Conservation (phyloP, 2,329 filamentous ascomycete genomes). For the Reticulascus tulasneorum region DNA sequence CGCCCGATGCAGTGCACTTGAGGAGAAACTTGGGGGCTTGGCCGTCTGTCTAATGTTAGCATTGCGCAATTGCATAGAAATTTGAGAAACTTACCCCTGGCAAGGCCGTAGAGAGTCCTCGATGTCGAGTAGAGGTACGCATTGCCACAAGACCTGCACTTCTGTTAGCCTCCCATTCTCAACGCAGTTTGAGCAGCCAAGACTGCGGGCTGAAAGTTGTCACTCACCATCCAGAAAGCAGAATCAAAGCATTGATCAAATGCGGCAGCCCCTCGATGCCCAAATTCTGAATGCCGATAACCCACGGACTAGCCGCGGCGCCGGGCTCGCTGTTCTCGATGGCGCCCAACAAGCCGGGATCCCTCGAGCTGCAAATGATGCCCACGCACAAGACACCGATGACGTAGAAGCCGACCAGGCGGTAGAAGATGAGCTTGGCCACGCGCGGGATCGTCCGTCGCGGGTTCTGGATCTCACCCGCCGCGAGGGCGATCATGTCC, state of each 20-base stretch:
- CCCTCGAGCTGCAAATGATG: constrained; percentile 55
- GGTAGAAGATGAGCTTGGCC: constrained; percentile 71
- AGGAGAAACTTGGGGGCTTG: constrained; percentile 40
- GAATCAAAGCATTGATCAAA: constrained; percentile 50
- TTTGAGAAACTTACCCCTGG: constrained; percentile 23
- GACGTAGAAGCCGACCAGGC: constrained; percentile 69
- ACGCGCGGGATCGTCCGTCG: constrained; percentile 62
- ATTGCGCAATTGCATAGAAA: background rate
- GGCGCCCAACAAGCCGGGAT: constrained; percentile 48
- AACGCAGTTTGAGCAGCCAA: too few species aligned
- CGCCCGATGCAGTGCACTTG: constrained; percentile 36
- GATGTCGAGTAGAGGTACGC: constrained; percentile 50
- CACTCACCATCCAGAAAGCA: constrained; percentile 19
- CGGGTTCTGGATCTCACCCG: constrained; percentile 61
- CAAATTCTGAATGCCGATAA: constrained; percentile 51
- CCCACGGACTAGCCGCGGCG: constrained; percentile 48
- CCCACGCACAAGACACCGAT: constrained; percentile 57
- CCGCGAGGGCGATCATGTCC: constrained; percentile 58
- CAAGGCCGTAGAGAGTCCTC: constrained; percentile 46
- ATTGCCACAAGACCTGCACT: constrained; percentile 39
- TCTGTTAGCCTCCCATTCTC: background rate
- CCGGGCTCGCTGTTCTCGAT: constrained; percentile 47
- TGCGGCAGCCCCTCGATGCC: constrained; percentile 48
- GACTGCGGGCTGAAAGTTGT: too few species aligned
- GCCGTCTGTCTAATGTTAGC: constrained; percentile 30